A percentile compares a stretch with the other conserved stretches of the same genome.
Evolutionary conservation across 306 rosid genomes (phyloP).

Genomic region (Begonia loranthoides): DNA sequence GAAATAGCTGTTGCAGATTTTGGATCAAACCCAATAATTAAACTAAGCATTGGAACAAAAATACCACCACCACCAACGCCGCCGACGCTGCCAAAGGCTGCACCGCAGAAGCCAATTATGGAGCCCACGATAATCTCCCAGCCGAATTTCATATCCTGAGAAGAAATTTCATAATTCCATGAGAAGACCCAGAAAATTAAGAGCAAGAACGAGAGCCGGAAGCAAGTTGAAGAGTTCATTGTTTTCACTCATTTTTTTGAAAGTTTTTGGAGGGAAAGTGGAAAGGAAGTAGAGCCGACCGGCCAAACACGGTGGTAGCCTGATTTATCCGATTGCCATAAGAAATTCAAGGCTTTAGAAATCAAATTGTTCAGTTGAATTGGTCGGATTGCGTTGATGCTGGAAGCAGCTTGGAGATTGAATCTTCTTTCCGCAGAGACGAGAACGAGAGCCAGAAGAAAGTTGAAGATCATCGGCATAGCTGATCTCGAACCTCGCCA

Average conservation of each 20-base stretch:
- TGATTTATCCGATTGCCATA: slow-evolving; percentile 46
- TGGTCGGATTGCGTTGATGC: slow-evolving; percentile 16
- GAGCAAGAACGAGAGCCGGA: too few relatives aligned
- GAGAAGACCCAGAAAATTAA: too few relatives aligned
- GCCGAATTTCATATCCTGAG: slow-evolving; percentile 75
- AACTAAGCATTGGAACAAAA: slow-evolving; percentile 89
- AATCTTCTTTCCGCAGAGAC: slow-evolving; percentile 49
- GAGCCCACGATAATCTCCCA: slow-evolving; percentile 62
- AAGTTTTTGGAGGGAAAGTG: background rate
- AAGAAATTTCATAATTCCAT: background rate
- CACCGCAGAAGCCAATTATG: slow-evolving; percentile 74
- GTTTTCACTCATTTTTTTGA: too few relatives aligned
- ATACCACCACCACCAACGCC: slow-evolving; percentile 99
- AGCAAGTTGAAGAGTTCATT: too few relatives aligned
- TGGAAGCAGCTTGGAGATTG: slow-evolving; percentile 19
- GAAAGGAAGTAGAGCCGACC: slow-evolving; percentile 20
- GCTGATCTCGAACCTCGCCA: slow-evolving; percentile 30
- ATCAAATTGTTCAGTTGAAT: background rate
- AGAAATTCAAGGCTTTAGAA: slow-evolving; percentile 35
- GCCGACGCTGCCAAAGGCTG: slow-evolving; percentile 91
- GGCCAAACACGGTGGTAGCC: slow-evolving; percentile 81
- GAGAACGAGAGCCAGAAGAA: slow-evolving; percentile 23
- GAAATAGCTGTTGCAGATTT: slow-evolving; percentile 91
- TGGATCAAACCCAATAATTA: slow-evolving; percentile 79
- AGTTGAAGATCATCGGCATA: slow-evolving; percentile 21